phyloP scores from a whole-genome alignment of 352 stramenopile species.

The Elongisporangium prolatum region DNA sequence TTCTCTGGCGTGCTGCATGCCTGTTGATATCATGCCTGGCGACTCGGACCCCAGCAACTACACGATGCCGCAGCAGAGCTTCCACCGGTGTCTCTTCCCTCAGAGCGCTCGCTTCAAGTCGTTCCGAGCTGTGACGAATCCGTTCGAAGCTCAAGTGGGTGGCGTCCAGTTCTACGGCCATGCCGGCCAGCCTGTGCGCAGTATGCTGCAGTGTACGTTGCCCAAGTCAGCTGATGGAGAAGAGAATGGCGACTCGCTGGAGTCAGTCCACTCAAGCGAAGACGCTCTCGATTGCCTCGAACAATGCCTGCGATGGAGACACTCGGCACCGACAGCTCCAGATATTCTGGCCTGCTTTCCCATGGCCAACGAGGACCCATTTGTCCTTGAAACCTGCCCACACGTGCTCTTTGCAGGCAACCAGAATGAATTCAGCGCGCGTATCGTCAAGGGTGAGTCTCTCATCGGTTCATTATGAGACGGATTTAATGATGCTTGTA shows the following conservation, averaged over 20 bases:
- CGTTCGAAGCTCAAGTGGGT: conserved; percentile 80
- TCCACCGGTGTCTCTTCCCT: conserved; percentile 93
- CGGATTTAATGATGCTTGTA: background rate
- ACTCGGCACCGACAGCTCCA: conserved; percentile 92
- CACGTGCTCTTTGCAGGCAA: conserved; percentile 94
- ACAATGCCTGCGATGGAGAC: conserved; percentile 84
- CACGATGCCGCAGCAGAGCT: conserved; percentile 91
- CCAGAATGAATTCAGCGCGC: conserved; percentile 78
- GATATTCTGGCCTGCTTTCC: conserved; percentile 91
- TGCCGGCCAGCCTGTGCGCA: conserved; percentile 83
- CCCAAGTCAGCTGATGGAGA: conserved; percentile 21
- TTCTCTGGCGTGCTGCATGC: conserved; percentile 68
- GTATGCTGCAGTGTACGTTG: conserved; percentile 71
- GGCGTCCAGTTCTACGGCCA: conserved; percentile 76
- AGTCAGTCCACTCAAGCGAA: conserved; percentile 10
- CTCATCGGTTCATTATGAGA: background rate
- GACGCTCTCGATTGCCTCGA: conserved; percentile 48
- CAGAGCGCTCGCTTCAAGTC: conserved; percentile 70
- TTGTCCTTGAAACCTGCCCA: conserved; percentile 85
- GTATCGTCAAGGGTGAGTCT: conserved; percentile 45
- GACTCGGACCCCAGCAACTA: conserved; percentile 85
- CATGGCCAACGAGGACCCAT: conserved; percentile 88
- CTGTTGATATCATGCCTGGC: conserved; percentile 91
- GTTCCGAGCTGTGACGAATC: conserved; percentile 91
- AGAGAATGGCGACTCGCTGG: conserved; percentile 18